phyloP scores from a whole-genome alignment of 2,329 filamentous ascomycete species.

The Didymella lethalis region DNA sequence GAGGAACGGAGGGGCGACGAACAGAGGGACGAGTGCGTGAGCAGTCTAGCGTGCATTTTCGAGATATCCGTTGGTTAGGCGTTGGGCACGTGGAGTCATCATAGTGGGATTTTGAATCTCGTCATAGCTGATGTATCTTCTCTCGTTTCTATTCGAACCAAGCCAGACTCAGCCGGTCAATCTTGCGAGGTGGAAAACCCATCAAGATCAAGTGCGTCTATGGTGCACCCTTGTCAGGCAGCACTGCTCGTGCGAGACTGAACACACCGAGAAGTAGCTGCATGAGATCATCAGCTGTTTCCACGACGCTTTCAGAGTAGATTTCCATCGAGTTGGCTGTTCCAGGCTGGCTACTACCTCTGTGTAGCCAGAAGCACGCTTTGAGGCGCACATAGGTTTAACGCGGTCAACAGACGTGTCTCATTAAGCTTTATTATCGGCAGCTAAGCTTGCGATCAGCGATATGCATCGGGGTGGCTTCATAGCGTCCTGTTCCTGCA shows the following conservation, averaged over 20 bases:
- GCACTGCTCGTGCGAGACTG: not conserved
- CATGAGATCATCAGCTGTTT: not conserved
- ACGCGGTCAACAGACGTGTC: not conserved
- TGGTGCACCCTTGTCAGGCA: not conserved
- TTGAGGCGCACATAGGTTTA: not conserved
- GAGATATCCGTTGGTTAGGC: slow-evolving; percentile 26
- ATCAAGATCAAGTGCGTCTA: not conserved
- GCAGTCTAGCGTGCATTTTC: slow-evolving; percentile 13
- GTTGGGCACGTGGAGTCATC: not conserved
- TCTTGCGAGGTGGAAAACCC: too few species aligned
- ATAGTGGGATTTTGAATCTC: not conserved
- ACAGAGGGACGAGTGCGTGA: not conserved
- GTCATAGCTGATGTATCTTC: not conserved
- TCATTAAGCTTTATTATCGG: not conserved
- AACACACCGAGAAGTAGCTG: not conserved
- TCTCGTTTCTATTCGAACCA: not conserved
- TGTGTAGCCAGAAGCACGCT: not conserved
- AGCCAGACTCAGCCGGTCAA: not conserved
- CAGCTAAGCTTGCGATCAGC: slow-evolving; percentile 1
- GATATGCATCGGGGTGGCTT: slow-evolving; percentile 7
- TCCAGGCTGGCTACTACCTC: not conserved
- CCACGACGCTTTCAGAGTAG: too few species aligned
- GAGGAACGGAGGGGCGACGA: slow-evolving; percentile 4
- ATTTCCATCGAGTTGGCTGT: too few species aligned
- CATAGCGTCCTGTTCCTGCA: slow-evolving; percentile 9